Conservation (phyloP, 2,329 filamentous ascomycete genomes). For the Colletotrichum sp. region DNA sequence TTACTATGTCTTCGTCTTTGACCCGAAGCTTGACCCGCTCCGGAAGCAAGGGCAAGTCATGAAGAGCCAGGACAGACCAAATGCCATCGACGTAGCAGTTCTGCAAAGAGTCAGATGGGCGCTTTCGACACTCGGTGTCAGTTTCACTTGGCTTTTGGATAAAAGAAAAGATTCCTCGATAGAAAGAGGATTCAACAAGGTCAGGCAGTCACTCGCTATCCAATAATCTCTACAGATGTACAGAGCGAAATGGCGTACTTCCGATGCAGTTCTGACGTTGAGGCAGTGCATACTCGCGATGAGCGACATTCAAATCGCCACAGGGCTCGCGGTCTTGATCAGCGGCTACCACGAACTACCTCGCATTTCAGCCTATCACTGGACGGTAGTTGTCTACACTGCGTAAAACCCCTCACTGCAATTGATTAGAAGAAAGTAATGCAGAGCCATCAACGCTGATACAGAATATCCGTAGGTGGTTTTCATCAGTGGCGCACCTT, state of each 20-base stretch:
- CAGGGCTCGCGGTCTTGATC: not conserved
- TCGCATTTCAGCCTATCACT: not conserved
- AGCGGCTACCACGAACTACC: not conserved
- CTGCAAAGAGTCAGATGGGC: not conserved
- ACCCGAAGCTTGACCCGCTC: not conserved
- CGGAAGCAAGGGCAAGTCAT: not conserved
- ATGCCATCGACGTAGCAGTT: rapidly evolving
- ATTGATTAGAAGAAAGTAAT: rapidly evolving
- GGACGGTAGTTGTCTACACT: not conserved
- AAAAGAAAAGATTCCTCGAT: rapidly evolving
- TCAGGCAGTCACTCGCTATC: rapidly evolving
- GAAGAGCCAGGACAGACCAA: not conserved
- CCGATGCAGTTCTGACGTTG: not conserved
- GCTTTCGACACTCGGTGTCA: not conserved
- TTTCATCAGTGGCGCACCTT: not conserved
- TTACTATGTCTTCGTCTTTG: not conserved
- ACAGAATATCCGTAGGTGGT: not conserved
- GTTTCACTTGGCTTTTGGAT: not conserved
- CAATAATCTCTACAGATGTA: rapidly evolving
- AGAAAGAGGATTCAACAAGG: not conserved
- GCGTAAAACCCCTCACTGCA: rapidly evolving
- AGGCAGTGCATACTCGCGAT: not conserved
- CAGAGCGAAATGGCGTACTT: not conserved
- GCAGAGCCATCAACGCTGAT: not conserved
- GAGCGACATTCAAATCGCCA: not conserved